A percentile compares a stretch with the other conserved stretches of the same genome.
These are phyloP conservation scores for Aspergillus alliaceus DNA, from an alignment of 2,329 filamentous ascomycete genomes.

Conservation along the genomic window DNA sequence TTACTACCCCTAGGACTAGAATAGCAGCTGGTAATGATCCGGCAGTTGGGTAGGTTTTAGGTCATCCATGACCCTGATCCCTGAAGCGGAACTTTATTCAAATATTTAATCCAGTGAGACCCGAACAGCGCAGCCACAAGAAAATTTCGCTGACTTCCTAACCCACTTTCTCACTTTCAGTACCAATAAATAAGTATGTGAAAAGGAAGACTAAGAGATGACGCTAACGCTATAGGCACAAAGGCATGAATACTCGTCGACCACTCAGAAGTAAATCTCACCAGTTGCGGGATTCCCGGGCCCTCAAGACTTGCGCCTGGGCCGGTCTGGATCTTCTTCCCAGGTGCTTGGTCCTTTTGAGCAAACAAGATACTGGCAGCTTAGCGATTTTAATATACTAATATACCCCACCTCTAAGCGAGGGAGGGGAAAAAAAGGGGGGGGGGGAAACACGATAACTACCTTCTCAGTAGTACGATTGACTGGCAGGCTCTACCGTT, in stretches of 20 bases:
- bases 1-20: slow-evolving; percentile 2
- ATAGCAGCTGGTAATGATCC: background rate
- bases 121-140: background rate
- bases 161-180: background rate
- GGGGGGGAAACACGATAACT: no score
- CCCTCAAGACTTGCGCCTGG: slow-evolving; percentile 5
- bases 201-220: background rate
- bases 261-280: background rate
- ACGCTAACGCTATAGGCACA: background rate
- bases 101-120: background rate
- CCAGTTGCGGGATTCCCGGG: background rate
- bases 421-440: no score
- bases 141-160: background rate
- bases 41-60: slow-evolving; percentile 3
- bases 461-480: no score
- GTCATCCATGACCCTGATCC: background rate
- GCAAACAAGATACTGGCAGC: background rate
- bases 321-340: slow-evolving; percentile 7
- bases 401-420: no score
- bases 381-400: background rate
- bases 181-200: no score
- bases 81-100: background rate
- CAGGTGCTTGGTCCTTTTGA: background rate
- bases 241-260: background rate
- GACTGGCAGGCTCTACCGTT: background rate